These are phyloP conservation scores for Citrullus colocynthis DNA, from an alignment of 306 rosid species.

Conservation along the genomic window DNA sequence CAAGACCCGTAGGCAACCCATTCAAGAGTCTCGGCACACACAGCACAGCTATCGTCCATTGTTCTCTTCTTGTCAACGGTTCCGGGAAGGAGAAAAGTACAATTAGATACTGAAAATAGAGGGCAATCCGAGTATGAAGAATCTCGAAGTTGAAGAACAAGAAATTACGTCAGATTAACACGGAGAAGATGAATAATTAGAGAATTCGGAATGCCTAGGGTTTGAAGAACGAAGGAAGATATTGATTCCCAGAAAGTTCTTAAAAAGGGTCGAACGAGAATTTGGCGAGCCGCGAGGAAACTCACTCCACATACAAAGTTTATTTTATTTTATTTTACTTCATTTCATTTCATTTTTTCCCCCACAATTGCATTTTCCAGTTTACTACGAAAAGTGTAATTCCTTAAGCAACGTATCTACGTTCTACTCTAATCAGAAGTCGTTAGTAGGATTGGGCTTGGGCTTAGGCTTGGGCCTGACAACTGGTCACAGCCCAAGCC, in stretches of 20 bases:
- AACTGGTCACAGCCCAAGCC: background rate
- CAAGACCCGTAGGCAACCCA: slow-evolving; percentile 98
- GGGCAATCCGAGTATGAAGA: background rate
- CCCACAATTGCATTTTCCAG: background rate
- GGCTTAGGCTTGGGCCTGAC: background rate
- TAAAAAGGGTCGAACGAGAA: background rate
- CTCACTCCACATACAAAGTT: background rate
- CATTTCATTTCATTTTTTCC: too few relatives aligned
- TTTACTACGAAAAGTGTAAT: background rate
- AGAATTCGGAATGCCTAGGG: background rate
- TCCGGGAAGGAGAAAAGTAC: background rate
- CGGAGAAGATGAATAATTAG: background rate
- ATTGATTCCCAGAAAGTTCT: background rate
- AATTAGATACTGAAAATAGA: background rate
- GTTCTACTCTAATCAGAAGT: background rate
- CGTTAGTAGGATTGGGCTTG: background rate
- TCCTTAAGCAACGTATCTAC: background rate
- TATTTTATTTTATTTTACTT: too few relatives aligned
- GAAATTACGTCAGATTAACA: background rate
- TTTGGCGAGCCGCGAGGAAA: background rate
- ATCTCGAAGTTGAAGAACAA: background rate
- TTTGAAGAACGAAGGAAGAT: background rate
- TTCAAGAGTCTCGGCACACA: slow-evolving; percentile 80
- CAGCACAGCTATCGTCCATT: slow-evolving; percentile 95
- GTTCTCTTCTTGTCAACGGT: slow-evolving; percentile 6